A percentile compares a stretch with the other conserved stretches of the same genome.
Conservation (phyloP, 352 stramenopile genomes). For the Phytopythium boreale region DNA sequence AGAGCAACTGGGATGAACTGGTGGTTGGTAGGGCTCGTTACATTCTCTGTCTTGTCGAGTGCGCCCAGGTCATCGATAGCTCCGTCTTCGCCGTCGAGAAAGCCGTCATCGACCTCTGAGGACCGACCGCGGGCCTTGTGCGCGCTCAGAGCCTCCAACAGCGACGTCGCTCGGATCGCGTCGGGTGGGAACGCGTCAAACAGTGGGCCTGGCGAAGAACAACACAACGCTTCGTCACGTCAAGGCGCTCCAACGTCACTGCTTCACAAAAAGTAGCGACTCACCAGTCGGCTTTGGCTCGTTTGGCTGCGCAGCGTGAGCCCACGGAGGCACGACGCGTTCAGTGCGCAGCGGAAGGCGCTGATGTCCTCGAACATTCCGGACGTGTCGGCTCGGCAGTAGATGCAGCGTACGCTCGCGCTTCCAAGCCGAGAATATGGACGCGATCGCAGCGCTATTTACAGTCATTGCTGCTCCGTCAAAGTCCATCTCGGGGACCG, state of each 20-base stretch:
- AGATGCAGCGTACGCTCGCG: constrained; percentile 42
- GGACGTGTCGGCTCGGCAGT: constrained; percentile 34
- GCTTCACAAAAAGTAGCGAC: not conserved
- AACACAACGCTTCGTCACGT: not conserved
- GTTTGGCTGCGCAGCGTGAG: not conserved
- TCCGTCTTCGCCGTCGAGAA: not conserved
- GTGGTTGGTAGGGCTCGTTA: not conserved
- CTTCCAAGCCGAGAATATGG: constrained; percentile 57
- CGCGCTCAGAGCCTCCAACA: constrained; percentile 34
- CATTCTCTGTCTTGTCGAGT: not conserved
- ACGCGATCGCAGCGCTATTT: constrained; percentile 10
- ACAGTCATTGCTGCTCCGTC: not conserved
- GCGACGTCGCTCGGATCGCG: constrained; percentile 23
- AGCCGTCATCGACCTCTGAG: not conserved
- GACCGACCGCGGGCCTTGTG: not conserved
- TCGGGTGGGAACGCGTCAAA: constrained; percentile 34
- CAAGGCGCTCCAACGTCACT: not conserved
- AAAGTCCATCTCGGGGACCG: not conserved
- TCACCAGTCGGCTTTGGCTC: not conserved
- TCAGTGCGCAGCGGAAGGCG: constrained; percentile 37
- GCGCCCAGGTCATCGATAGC: not conserved
- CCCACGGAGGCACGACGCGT: constrained; percentile 41
- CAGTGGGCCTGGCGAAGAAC: constrained; percentile 3
- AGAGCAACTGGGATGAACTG: not conserved
- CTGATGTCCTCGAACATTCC: constrained; percentile 45